phyloP scores from a whole-genome alignment of 2,329 filamentous ascomycete genomes.

The Thielaviopsis cerberus region DNA sequence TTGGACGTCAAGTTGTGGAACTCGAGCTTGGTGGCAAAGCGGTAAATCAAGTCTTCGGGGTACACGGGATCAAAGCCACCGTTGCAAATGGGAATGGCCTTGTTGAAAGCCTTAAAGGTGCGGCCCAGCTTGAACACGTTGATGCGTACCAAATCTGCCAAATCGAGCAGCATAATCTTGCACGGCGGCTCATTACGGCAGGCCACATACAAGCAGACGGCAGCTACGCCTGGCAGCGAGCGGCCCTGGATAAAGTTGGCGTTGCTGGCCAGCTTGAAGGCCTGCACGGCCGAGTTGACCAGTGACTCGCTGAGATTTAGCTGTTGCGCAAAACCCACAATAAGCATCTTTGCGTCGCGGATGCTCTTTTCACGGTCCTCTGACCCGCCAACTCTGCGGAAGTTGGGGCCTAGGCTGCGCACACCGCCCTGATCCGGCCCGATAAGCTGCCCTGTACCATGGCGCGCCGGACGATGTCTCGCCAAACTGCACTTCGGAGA shows the following conservation, averaged over 20 bases:
- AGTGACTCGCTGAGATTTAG: slow-evolving; percentile 43
- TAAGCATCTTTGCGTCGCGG: slow-evolving; percentile 37
- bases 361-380: slow-evolving; percentile 42
- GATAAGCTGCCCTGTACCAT: slow-evolving; percentile 82
- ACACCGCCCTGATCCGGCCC: slow-evolving; percentile 70
- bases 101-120: slow-evolving; percentile 68
- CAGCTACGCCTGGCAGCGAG: slow-evolving; percentile 64
- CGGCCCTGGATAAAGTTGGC: slow-evolving; percentile 74
- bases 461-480: slow-evolving; percentile 73
- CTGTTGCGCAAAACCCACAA: slow-evolving; percentile 42
- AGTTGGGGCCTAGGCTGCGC: slow-evolving; percentile 45
- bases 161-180: slow-evolving; percentile 82
- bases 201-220: slow-evolving; percentile 79
- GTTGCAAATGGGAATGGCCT: slow-evolving; percentile 51
- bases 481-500: slow-evolving; percentile 79
- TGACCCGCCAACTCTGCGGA: slow-evolving; percentile 37
- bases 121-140: slow-evolving; percentile 87
- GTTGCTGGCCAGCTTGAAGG: slow-evolving; percentile 57
- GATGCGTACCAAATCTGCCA: slow-evolving; percentile 64
- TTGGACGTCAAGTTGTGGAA: slow-evolving; percentile 67
- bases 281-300: slow-evolving; percentile 46
- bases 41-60: slow-evolving; percentile 75
- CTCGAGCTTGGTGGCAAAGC: slow-evolving; percentile 80
- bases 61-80: slow-evolving; percentile 50
- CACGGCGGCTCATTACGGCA: slow-evolving; percentile 65